These are phyloP conservation scores for Kwoniella shandongensis DNA, from an alignment of 768 basidiomycete species.

Conservation along the genomic window DNA sequence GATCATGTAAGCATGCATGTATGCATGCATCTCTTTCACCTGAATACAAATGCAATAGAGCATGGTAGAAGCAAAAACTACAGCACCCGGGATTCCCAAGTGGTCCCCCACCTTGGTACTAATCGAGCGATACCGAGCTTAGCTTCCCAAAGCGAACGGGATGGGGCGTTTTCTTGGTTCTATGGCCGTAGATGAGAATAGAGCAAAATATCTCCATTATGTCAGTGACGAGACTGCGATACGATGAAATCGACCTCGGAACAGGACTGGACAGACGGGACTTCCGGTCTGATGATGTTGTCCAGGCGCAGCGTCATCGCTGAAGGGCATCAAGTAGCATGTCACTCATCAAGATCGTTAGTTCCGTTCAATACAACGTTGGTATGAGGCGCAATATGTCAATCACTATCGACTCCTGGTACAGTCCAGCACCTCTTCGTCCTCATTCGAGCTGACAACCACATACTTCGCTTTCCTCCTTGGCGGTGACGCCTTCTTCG, in stretches of 20 bases:
- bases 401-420: conserved; percentile 8
- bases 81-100: conserved; percentile 18
- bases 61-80: conserved; percentile 10
- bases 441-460: conserved; percentile 13
- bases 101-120: conserved; percentile 17
- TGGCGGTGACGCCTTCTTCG: conserved; percentile 4
- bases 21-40: too few relatives aligned
- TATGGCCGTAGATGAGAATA: conserved; percentile 13
- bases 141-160: conserved; percentile 12
- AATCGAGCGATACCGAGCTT: conserved; percentile 11
- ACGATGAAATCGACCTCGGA: too few relatives aligned
- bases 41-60: too few relatives aligned
- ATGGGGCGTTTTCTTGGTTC: conserved; percentile 9
- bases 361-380: too few relatives aligned
- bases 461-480: conserved; percentile 10
- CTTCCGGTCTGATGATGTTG: too few relatives aligned
- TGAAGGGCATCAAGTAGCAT: too few relatives aligned
- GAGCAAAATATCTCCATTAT: conserved; percentile 1
- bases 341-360: too few relatives aligned
- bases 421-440: conserved; percentile 23
- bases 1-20: too few relatives aligned
- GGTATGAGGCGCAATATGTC: too few relatives aligned
- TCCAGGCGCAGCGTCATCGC: too few relatives aligned
- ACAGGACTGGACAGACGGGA: too few relatives aligned
- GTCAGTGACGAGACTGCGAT: background rate